Conservation (phyloP, 2,329 filamentous ascomycete species). For the Fonsecaea multimorphosa region DNA sequence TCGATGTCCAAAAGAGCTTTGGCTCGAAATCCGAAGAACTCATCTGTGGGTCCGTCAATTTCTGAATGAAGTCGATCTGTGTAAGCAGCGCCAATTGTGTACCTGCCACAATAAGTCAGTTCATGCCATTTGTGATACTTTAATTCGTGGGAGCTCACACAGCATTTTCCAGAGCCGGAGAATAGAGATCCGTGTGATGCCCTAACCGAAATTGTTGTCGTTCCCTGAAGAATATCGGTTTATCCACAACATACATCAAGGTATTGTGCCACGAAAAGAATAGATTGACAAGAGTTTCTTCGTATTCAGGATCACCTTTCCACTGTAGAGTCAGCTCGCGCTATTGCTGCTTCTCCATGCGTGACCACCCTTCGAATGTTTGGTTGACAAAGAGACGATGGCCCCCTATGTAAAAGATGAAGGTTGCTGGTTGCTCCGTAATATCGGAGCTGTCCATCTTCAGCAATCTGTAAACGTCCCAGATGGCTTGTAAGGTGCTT, state of each 20-base stretch:
- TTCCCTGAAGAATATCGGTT: constrained; percentile 46
- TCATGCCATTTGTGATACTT: neutral
- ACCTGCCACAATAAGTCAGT: constrained; percentile 2
- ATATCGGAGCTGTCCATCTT: constrained; percentile 53
- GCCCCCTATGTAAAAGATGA: constrained; percentile 50
- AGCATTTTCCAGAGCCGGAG: constrained; percentile 50
- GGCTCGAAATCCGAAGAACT: constrained; percentile 46
- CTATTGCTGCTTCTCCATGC: neutral
- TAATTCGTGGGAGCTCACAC: constrained; percentile 42
- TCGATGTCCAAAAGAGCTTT: constrained; percentile 56
- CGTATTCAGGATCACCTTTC: constrained; percentile 49
- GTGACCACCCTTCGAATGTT: neutral
- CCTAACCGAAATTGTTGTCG: constrained; percentile 33
- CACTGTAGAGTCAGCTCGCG: constrained; percentile 50
- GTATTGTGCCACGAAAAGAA: constrained; percentile 59
- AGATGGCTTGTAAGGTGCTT: constrained; percentile 53
- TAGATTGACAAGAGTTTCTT: constrained; percentile 53
- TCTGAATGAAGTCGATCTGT: constrained; percentile 16
- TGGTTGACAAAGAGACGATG: constrained; percentile 42
- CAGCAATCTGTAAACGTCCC: constrained; percentile 52
- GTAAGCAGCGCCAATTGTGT: constrained; percentile 16
- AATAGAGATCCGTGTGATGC: constrained; percentile 48
- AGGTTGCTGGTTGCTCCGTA: constrained; percentile 55
- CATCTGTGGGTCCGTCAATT: constrained; percentile 12
- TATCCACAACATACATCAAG: constrained; percentile 54